A percentile compares a stretch with the other conserved stretches of the same genome.
Conservation (phyloP, 306 rosid genomes). For the Malus asiatica region DNA sequence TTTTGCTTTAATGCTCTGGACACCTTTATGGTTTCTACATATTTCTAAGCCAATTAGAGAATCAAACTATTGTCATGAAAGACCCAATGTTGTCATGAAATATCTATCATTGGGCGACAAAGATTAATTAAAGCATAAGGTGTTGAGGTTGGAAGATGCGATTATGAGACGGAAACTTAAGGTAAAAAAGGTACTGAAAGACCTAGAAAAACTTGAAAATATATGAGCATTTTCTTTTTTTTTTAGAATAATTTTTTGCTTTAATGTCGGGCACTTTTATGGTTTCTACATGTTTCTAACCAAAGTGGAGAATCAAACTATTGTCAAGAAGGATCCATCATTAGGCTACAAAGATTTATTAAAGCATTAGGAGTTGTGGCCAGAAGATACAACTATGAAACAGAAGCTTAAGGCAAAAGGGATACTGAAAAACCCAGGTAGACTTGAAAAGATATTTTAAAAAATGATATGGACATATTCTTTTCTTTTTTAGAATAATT, state of each 20-base stretch:
- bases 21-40: neutral
- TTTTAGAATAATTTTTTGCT: too few species aligned
- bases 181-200: rapidly evolving
- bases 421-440: rapidly evolving
- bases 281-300: too few species aligned
- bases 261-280: neutral
- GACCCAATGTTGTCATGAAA: neutral
- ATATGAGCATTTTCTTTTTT: neutral
- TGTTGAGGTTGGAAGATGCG: too few species aligned
- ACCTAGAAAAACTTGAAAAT: too few species aligned
- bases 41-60: too few species aligned
- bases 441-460: too few species aligned
- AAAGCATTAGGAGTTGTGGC: conserved; percentile 8
- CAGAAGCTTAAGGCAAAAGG: neutral
- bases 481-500: too few species aligned
- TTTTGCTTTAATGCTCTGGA: neutral
- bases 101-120: conserved; percentile 57
- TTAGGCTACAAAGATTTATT: conserved; percentile 50
- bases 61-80: too few species aligned
- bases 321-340: conserved; percentile 26
- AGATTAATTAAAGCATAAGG: neutral
- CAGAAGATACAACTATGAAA: too few species aligned
- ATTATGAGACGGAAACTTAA: rapidly evolving
- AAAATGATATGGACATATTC: neutral
- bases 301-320: too few species aligned